These are phyloP conservation scores for Carallia pectinifolia DNA, from an alignment of 345 rosid species.

Conservation along the genomic window DNA sequence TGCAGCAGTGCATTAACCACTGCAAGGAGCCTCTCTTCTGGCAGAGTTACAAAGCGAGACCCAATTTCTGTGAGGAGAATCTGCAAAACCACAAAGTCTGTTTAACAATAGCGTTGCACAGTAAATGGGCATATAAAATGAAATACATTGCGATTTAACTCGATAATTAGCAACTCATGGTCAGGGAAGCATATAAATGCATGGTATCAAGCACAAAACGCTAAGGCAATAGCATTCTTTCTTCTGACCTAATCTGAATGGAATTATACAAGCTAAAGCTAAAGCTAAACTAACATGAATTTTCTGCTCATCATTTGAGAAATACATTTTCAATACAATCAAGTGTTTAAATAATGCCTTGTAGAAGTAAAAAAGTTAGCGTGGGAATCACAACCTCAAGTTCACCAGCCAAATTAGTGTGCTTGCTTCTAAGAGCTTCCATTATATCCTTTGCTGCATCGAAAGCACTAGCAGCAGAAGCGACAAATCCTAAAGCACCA, in stretches of 20 bases:
- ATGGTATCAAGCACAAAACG: neutral
- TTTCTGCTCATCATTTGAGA: neutral
- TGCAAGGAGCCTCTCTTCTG: constrained; percentile 96
- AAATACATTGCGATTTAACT: neutral
- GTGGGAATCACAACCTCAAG: constrained; percentile 66
- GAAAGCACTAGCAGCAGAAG: constrained; percentile 90
- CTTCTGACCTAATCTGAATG: neutral
- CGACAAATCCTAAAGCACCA: constrained; percentile 57
- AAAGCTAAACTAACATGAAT: neutral
- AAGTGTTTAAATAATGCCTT: neutral
- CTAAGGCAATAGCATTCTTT: neutral
- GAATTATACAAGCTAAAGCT: neutral
- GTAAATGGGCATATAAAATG: neutral
- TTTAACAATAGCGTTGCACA: neutral
- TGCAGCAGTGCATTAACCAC: constrained; percentile 97
- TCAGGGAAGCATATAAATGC: neutral
- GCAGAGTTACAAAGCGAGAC: constrained; percentile 91
- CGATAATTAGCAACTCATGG: neutral
- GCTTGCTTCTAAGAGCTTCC: constrained; percentile 97
- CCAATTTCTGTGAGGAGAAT: constrained; percentile 91
- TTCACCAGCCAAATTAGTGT: constrained; percentile 89
- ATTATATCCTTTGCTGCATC: constrained; percentile 98
- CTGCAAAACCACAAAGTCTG: constrained; percentile 42
- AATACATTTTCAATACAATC: no score
- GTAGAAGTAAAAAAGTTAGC: neutral